Conservation (phyloP, 805 yeast species). For the Komagataella kurtzmanii region DNA sequence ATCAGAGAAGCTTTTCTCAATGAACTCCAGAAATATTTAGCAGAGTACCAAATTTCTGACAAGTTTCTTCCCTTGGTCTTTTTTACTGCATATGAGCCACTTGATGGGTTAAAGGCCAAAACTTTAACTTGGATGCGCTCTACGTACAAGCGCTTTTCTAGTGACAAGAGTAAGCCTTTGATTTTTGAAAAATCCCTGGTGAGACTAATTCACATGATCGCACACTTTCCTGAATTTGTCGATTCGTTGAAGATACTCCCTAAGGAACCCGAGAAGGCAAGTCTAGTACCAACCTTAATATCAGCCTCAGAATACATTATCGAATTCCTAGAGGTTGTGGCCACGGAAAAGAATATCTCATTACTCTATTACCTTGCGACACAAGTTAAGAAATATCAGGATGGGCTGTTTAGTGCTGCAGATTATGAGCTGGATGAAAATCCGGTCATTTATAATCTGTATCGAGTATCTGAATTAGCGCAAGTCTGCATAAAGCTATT, state of each 20-base stretch:
- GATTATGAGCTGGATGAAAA: conserved; percentile 11
- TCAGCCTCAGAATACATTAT: conserved; percentile 48
- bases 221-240: conserved; percentile 61
- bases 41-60: conserved; percentile 42
- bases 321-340: conserved; percentile 46
- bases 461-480: conserved; percentile 59
- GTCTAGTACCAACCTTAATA: conserved; percentile 13
- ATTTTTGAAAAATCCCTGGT: conserved; percentile 55
- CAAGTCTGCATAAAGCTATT: conserved; percentile 51
- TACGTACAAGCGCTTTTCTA: conserved; percentile 24
- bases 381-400: conserved; percentile 67
- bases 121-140: conserved; percentile 64
- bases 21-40: conserved; percentile 35
- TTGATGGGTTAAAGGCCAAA: conserved; percentile 29
- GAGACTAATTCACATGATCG: conserved; percentile 52
- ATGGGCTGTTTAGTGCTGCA: conserved; percentile 27
- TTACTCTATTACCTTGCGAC: conserved; percentile 64
- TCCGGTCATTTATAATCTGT: conserved; percentile 28
- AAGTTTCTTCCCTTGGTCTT: conserved; percentile 55
- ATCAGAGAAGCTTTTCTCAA: conserved; percentile 42
- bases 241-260: conserved; percentile 16
- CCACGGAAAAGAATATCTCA: conserved; percentile 55
- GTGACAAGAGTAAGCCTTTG: conserved; percentile 22
- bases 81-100: conserved; percentile 70
- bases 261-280: neutral